Base-by-base conservation (phyloP, 768 basidiomycete genomes). In the Gymnopilus junonius region DNA sequence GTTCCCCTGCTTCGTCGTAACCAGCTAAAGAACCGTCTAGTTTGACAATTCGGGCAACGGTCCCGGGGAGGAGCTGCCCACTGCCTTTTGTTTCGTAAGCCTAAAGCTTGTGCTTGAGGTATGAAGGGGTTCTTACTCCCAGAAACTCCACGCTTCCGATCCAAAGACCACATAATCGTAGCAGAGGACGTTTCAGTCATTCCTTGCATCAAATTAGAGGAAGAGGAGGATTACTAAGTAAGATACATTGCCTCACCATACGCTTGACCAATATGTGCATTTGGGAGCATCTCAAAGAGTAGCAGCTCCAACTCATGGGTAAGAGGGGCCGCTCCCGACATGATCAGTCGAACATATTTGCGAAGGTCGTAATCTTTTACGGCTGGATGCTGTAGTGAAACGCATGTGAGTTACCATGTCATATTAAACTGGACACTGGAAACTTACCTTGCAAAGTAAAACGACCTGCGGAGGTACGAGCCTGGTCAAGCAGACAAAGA, bases 171-270 rank as follows among this genome's bases (percentile, higher is more conserved):
- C 76, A 86, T 81, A 14, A 80, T 71, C 7, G 83, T 78, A 8
- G 83, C 79, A 0, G 87, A 86, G 59, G 81, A 80, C 0, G 85
- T 80, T 69, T 92, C 90, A 0, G 90, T 91, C 84, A 89, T 83
- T 4, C 90, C 89, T 90, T 53, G 3, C 8, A 51, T 35, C 21
- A 55, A 7, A 35, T 21, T 25, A n/a, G 23, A 48, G 35, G 34
- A 11, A 42, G 4, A 23, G 12, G 34, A 17, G 21, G 32, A 31
- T 1, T 10, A 25, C 11, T 34, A 34, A n/a, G 34, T 27, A 55
- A 48, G 51, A 46, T 46, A 35, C 17, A 74, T 21, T 57, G 4
- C 3, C 25, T 2, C 17, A 83, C 87, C 87, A 62, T 87, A 88
- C 4, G 82, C 83, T 71, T 89, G 87, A 0, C 86, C 86, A 39